Evolutionary conservation across 1,139 yeast genomes (phyloP), one percentile per base, ranked within the genome.

Genomic region (Blastobotrys apis): DNA sequence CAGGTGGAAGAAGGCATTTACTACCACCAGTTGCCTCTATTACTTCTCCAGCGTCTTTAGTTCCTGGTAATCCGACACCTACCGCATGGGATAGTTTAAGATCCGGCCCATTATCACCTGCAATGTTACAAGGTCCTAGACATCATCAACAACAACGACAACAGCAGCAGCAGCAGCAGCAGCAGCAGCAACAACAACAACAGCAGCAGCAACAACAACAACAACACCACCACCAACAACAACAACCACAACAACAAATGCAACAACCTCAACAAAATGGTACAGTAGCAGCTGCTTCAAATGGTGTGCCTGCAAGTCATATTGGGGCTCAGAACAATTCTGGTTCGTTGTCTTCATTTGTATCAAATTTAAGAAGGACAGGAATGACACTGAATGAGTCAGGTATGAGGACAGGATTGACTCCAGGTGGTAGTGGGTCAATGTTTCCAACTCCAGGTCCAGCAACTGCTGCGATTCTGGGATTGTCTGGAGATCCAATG

Each of bases 401-500:
- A 13, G 57, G 64, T 13, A 55, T 64, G 21, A 52, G 68, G 16
- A 59, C 70, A 4, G 68, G 68, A 1, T 52, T 64, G 32, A 65
- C 68, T 6, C 68, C 69, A 12, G 66, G 68, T 13, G 67, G 66
- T 27, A 54, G 58, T 30, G 64, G 64, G 2, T 49, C 63, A 16
- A 60, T 60, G 53, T 64, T 62, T 48, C 64, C 67, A 12, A 60
- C 60, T n/a, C 67, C 68, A 1, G 64, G 65, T 12, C 69, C 69
- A 2, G 58, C 63, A 8, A 64, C 69, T 6, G 68, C 67, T 9
- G 66, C 66, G 15, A 53, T 65, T 21, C 51, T 65, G 25, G 66
- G 66, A 10, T 50, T 63, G 16, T 46, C 50, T 10, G 46, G 41
- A 15, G 53, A 48, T 8, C 6, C 10, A 6, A 23, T 23, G 26